Evolutionary conservation across 257 asterid species (phyloP).

Genomic region (Solanum peruvianum): DNA sequence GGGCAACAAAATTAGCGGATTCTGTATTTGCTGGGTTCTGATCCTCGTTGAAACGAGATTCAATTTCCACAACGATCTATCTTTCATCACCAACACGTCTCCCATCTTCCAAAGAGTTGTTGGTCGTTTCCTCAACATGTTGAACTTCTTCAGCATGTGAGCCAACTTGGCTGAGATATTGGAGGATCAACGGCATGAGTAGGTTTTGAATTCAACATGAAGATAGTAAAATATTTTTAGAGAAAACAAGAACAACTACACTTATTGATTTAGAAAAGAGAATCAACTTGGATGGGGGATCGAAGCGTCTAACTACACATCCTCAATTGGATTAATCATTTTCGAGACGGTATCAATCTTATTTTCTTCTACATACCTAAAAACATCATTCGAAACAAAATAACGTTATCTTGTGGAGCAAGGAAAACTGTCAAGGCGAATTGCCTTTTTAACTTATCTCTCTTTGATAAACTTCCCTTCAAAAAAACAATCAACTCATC

Average conservation of each 20-base stretch:
- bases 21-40: slow-evolving; percentile 18
- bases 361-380: slow-evolving; percentile 54
- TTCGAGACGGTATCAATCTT: slow-evolving; percentile 22
- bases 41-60: slow-evolving; percentile 25
- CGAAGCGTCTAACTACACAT: slow-evolving; percentile 17
- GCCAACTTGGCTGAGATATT: slow-evolving; percentile 18
- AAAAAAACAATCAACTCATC: slow-evolving; percentile 71
- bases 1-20: slow-evolving; percentile 28
- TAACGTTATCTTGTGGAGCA: slow-evolving; percentile 86
- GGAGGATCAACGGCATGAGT: slow-evolving; percentile 35
- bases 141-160: slow-evolving; percentile 33
- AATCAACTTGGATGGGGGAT: slow-evolving; percentile 27
- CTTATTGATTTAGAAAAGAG: neutral
- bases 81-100: slow-evolving; percentile 22
- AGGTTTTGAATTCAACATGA: slow-evolving; percentile 42
- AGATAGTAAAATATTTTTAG: neutral
- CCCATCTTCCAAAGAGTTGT: slow-evolving; percentile 36
- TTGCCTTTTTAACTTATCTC: slow-evolving; percentile 48
- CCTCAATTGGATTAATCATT: slow-evolving; percentile 21
- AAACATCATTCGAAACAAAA: slow-evolving; percentile 69
- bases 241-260: neutral
- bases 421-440: slow-evolving; percentile 82
- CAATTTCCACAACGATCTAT: slow-evolving; percentile 32
- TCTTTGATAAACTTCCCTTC: slow-evolving; percentile 79
- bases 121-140: slow-evolving; percentile 22